These are phyloP conservation scores for Pseudogymnoascus sp. DNA, from an alignment of 2,329 filamentous ascomycete genomes.

Conservation along the genomic window DNA sequence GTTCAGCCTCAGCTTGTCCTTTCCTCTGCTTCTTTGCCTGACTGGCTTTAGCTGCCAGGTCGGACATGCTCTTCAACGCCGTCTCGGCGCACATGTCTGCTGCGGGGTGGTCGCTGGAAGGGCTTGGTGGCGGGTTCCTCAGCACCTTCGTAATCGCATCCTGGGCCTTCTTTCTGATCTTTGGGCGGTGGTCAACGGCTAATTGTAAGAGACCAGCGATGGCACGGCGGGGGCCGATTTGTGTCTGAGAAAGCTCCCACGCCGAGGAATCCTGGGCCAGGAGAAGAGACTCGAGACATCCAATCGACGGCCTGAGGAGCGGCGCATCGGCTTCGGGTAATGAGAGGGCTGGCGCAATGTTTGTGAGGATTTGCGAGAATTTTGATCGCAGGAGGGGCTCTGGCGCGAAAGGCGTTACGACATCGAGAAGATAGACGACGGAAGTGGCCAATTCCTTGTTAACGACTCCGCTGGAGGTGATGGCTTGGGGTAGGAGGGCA, in stretches of 20 bases:
- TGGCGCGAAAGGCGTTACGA: conserved; percentile 78
- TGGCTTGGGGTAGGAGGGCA: conserved; percentile 73
- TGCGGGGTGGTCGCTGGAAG: conserved; percentile 86
- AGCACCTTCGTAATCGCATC: conserved; percentile 81
- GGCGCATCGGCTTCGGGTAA: conserved; percentile 78
- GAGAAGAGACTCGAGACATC: conserved; percentile 85
- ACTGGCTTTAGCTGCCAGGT: conserved; percentile 58
- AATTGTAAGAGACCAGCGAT: conserved; percentile 80
- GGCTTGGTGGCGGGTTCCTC: conserved; percentile 78
- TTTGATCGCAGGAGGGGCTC: conserved; percentile 84
- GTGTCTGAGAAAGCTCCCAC: conserved; percentile 78
- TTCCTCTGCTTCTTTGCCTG: conserved; percentile 64
- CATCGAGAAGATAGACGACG: conserved; percentile 90
- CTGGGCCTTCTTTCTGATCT: conserved; percentile 87
- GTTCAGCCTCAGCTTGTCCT: conserved; percentile 45
- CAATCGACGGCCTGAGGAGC: conserved; percentile 78
- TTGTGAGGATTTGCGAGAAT: conserved; percentile 85
- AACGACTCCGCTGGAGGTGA: conserved; percentile 54
- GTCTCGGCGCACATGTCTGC: conserved; percentile 95
- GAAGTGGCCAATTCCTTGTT: conserved; percentile 80
- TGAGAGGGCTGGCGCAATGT: conserved; percentile 76
- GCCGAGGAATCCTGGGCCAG: conserved; percentile 78
- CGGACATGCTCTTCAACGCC: conserved; percentile 70
- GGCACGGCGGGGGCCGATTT: conserved; percentile 79
- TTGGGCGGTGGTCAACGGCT: conserved; percentile 79